Conservation (phyloP, 2,329 filamentous ascomycete species). For the Clarireedia homoeocarpa region DNA sequence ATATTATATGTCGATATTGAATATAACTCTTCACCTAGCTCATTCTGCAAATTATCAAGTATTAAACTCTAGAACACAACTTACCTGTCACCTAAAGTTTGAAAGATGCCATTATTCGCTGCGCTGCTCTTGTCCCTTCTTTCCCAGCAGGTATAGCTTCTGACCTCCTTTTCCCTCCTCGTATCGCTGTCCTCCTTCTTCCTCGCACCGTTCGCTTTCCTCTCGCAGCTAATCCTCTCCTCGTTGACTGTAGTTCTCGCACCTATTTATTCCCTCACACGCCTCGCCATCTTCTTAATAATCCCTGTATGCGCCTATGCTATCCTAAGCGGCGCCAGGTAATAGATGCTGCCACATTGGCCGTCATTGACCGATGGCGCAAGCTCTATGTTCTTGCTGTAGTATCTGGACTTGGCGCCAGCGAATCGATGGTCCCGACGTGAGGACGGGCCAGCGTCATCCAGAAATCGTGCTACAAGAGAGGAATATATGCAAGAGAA, state of each 20-base stretch:
- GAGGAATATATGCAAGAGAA: not conserved
- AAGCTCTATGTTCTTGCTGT: not conserved
- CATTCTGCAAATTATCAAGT: no score
- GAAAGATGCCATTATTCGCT: no score
- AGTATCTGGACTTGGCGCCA: not conserved
- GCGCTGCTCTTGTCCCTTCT: no score
- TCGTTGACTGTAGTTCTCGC: not conserved
- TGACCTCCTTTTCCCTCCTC: not conserved
- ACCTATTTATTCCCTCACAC: not conserved
- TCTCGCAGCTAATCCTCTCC: not conserved
- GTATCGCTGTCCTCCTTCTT: not conserved
- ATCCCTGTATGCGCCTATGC: not conserved
- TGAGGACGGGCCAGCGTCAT: not conserved
- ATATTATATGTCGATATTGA: no score
- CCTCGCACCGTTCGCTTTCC: not conserved
- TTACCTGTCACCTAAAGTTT: no score
- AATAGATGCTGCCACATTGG: not conserved
- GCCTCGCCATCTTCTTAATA: not conserved
- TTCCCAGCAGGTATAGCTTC: not conserved
- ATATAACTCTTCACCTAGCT: no score
- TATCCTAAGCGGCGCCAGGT: not conserved
- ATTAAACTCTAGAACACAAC: no score
- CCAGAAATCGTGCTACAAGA: not conserved
- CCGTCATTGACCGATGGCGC: not conserved
- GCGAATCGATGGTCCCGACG: not conserved